Conservation (phyloP, 306 rosid species). For the Arachis stenosperma region DNA sequence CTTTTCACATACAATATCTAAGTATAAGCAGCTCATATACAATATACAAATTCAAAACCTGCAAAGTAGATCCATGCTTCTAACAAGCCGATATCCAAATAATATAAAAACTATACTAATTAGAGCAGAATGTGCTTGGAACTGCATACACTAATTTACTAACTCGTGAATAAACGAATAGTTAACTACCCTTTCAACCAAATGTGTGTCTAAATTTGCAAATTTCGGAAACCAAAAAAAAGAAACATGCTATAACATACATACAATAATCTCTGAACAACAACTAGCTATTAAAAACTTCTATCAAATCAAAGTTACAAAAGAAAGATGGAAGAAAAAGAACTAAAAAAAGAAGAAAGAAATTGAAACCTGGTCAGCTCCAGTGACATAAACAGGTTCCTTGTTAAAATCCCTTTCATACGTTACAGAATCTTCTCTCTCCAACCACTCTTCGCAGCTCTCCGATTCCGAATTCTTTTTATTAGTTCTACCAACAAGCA, state of each 20-base stretch:
- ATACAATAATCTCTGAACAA: constrained; percentile 5
- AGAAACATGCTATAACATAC: background rate
- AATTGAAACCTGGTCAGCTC: constrained; percentile 67
- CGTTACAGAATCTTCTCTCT: constrained; percentile 74
- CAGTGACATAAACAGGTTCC: constrained; percentile 73
- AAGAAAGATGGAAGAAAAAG: background rate
- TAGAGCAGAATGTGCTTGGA: background rate
- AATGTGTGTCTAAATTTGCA: no score
- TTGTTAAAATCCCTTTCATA: constrained; percentile 71
- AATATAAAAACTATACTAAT: background rate
- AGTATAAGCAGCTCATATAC: background rate
- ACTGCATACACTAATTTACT: background rate
- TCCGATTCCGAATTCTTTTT: constrained; percentile 43
- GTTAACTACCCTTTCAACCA: no score
- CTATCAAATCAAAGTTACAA: background rate
- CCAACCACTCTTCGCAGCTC: constrained; percentile 84
- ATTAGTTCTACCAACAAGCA: background rate
- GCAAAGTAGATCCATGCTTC: background rate
- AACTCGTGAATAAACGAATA: no score
- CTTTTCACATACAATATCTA: background rate
- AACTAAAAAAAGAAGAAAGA: background rate
- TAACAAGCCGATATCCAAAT: no score
- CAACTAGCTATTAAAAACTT: background rate
- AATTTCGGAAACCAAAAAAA: background rate
- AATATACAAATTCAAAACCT: background rate